Percentiles rank a stretch among this genome's conserved stretches.
These are phyloP conservation scores for Penicillium goetzii DNA, from an alignment of 495 filamentous ascomycete genomes.

Conservation along the genomic window DNA sequence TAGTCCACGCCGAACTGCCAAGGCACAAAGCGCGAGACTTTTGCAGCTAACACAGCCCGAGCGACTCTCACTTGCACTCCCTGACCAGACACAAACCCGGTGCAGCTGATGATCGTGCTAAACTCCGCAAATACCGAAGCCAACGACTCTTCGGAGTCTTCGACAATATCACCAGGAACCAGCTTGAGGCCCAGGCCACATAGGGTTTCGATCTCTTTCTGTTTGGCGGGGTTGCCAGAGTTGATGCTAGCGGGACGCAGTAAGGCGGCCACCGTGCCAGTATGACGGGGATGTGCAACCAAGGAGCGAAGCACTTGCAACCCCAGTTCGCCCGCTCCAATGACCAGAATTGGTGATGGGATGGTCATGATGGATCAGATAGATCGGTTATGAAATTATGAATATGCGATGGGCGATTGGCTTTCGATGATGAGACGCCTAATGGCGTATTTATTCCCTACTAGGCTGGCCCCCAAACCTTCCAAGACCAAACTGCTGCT, in stretches of 20 bases:
- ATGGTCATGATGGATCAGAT: not conserved
- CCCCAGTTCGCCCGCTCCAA: conserved; percentile 67
- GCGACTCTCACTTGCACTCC: not conserved
- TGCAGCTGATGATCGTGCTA: not conserved
- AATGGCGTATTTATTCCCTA: not conserved
- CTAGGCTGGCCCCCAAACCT: not conserved
- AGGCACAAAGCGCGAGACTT: not conserved
- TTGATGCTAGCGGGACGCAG: conserved; percentile 29
- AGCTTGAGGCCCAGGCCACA: not conserved
- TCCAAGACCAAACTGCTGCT: too few relatives aligned
- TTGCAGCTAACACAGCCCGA: not conserved
- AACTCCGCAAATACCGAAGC: not conserved
- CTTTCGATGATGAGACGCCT: not conserved
- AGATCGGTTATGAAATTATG: not conserved
- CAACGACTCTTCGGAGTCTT: not conserved
- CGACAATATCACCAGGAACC: not conserved
- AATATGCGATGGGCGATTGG: not conserved
- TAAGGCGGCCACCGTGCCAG: conserved; percentile 48
- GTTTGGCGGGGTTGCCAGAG: not conserved
- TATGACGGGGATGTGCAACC: conserved; percentile 35
- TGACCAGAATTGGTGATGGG: conserved; percentile 52
- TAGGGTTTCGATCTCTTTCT: not conserved
- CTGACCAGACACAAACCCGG: not conserved
- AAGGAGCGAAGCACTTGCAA: conserved; percentile 55
- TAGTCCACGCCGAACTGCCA: conserved; percentile 51